Evolutionary conservation across 768 basidiomycete species (phyloP), one percentile per base, ranked within the genome.

Genomic region (Trametes maxima): DNA sequence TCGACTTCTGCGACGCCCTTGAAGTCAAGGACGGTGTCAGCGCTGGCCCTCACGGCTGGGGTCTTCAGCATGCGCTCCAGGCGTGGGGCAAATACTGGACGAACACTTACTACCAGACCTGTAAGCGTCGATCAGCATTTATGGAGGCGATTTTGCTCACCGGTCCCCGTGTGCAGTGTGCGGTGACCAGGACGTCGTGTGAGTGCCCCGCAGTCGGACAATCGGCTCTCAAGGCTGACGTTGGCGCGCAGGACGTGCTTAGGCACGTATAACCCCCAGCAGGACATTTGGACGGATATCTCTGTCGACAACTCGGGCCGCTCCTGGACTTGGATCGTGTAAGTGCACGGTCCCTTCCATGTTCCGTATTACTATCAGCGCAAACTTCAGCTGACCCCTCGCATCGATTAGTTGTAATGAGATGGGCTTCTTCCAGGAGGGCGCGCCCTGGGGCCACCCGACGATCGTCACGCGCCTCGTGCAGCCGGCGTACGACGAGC

Each of bases 291-390:
- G 73, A 85, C 84, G 13, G 73, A 86, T 62, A 84, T 77, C 2
- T 70, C 75, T 6, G 72, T 89, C 36, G 73, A 88, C 69, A 84
- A 89, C 60, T 56, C 75, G 0, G 64, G 59, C 8, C 79, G 88
- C 21, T 88, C 88, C 1, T 91, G 89, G 88, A 72, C 76, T 52
- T 90, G 89, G 89, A 82, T 88, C 66, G 80, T 85, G 86, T 76
- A 57, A 33, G 73, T 61, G 16, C 16, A 42, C 39, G 37, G 8
- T 33, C 36, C n/a, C 39, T 11, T 13, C n/a, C 10, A 21, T 10
- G 14, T 45, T 22, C 5, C 44, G 19, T 19, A 5, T 3, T 14
- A 11, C n/a, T n/a, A n/a, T n/a, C n/a, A n/a, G n/a, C n/a, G 17
- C 39, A 45, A 11, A 24, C 12, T 28, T 3, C 37, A 86, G 85